These are phyloP conservation scores for Eremomyces bilateralis DNA, from an alignment of 495 filamentous ascomycete genomes.

Conservation along the genomic window DNA sequence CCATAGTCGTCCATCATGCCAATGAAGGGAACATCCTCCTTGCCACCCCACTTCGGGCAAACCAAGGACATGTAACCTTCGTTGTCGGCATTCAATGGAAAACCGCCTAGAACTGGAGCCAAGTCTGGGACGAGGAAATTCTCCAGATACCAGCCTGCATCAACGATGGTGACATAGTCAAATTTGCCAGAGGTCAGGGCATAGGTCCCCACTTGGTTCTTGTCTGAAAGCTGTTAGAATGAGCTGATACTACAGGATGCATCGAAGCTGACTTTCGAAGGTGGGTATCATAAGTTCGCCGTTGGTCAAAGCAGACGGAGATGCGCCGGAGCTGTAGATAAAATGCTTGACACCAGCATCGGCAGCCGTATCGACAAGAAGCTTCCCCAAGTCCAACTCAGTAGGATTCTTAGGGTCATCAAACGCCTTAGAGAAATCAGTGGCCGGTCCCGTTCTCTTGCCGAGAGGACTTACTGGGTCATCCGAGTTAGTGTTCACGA, in stretches of 20 bases:
- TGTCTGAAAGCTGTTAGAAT: constrained; percentile 9
- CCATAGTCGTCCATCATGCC: constrained; percentile 16
- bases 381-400: constrained; percentile 16
- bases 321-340: too few species aligned
- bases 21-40: constrained; percentile 15
- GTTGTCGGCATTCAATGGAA: constrained; percentile 10
- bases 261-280: too few species aligned
- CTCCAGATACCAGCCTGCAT: constrained; percentile 15
- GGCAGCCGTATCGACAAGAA: constrained; percentile 13
- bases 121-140: constrained; percentile 11
- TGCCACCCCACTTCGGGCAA: constrained; percentile 13
- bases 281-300: too few species aligned
- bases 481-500: constrained; percentile 19
- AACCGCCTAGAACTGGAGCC: constrained; percentile 16
- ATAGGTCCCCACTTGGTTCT: constrained; percentile 13
- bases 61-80: constrained; percentile 12
- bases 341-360: constrained; percentile 13
- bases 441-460: too few species aligned
- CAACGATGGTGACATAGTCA: constrained; percentile 9
- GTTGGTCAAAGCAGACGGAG: too few species aligned
- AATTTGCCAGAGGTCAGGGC: constrained; percentile 9
- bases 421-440: too few species aligned
- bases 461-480: too few species aligned
- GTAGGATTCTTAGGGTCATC: constrained; percentile 7
- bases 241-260: too few species aligned